Base-by-base conservation (phyloP, 768 basidiomycete genomes). In the Lyophyllum semitale region DNA sequence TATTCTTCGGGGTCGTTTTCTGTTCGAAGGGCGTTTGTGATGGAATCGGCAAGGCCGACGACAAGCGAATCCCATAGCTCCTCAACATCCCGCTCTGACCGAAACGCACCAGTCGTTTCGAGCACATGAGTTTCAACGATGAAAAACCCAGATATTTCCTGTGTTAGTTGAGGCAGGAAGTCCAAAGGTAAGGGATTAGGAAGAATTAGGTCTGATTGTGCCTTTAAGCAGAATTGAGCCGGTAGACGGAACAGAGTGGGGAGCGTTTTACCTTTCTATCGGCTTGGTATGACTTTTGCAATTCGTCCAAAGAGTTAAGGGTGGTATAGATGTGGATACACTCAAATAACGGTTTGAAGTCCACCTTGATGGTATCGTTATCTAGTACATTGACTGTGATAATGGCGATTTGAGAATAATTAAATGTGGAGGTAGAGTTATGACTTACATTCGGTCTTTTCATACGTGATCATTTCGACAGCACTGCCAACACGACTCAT, bases 91-190 rank as follows among this genome's bases (percentile, higher is more conserved):
- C 87, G 81, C 60, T 88, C 82, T 15, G 90, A 92, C n/a, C 97
- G 85, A 74, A 99, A 99, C 30, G 81, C 84, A 17, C 87, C 87
- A 9, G 95, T 93, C 0, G 93, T 93, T 60, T 88, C 85, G 7
- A 98, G 81, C 0, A 99, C 95, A 66, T 96, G 88, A 1, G 84
- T 87, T 72, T 99, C 97, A 60, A 98, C 87, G 54, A 99, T 94
- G 74, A 98, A 99, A 72, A 97, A 99, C 0, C 97, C 97, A 33
- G 94, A 89, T 59, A 98, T 91, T 71, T 98, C 93, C 68, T 96
- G 90, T 23, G 92, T 89, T 20, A 98, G 76, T n/a, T 82, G 68
- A 1, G 88, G 78, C 4, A 98, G 81, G 3, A 88, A 81, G 2
- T 78, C 67, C 30, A 93, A 63, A 27, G 85, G 82, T 20, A 93